These are phyloP conservation scores for Lyophyllum shimeji DNA, from an alignment of 768 basidiomycete species.

Conservation along the genomic window DNA sequence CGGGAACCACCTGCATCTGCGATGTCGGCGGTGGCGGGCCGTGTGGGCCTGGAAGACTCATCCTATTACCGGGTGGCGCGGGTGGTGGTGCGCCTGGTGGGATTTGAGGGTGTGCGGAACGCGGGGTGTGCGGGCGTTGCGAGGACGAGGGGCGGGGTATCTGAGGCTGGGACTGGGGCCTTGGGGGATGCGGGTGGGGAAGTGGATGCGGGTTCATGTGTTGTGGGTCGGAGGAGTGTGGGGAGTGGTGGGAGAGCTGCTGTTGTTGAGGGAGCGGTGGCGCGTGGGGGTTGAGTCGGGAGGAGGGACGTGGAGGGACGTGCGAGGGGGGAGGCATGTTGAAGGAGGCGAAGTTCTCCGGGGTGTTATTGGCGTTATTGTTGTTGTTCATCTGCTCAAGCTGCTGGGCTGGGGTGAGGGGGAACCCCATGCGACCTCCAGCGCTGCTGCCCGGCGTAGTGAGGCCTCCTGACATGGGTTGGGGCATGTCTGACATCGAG, in stretches of 20 bases:
- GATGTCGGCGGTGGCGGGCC: conserved; percentile 15
- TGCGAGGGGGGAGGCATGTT: conserved; percentile 30
- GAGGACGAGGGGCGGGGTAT: conserved; percentile 14
- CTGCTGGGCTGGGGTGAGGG: conserved; percentile 64
- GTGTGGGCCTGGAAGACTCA: conserved; percentile 12
- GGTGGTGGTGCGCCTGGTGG: conserved; percentile 9
- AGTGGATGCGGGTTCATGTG: conserved; percentile 37
- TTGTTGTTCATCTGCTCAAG: conserved; percentile 52
- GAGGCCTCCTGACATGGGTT: conserved; percentile 35
- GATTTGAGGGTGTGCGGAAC: conserved; percentile 17
- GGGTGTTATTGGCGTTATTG: no score
- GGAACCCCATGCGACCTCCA: conserved; percentile 44
- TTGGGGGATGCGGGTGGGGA: conserved; percentile 43
- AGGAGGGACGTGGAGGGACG: conserved; percentile 43
- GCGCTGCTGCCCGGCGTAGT: conserved; percentile 37
- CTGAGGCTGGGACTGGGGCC: conserved; percentile 57
- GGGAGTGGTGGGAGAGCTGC: conserved; percentile 38
- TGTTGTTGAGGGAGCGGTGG: conserved; percentile 31
- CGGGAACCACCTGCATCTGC: conserved; percentile 20
- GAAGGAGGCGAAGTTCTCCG: conserved; percentile 31
- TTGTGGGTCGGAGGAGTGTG: conserved; percentile 41
- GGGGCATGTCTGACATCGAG: conserved; percentile 44
- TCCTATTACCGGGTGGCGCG: conserved; percentile 8
- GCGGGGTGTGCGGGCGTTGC: conserved; percentile 17
- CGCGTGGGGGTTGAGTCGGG: conserved; percentile 33